Evolutionary conservation across 371 early-diverging fungal genomes (phyloP), one percentile per base, ranked within the genome.

Genomic region (Mortierella sp.): DNA sequence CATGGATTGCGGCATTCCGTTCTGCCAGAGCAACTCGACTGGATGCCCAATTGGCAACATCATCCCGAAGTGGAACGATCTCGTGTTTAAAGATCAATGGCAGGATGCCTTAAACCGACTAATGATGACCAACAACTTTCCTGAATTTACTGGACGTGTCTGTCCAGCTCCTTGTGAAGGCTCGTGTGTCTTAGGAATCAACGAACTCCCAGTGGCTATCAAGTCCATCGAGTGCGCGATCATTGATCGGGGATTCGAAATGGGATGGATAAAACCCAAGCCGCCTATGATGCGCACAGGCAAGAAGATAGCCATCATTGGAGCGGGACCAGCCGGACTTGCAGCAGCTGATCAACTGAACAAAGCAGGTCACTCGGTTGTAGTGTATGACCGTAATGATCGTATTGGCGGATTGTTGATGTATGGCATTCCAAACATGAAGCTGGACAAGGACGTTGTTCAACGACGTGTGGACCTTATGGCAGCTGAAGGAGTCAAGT

Each of bases 401-500:
- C 91, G 95, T 62, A 86, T 92, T 61, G 98, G 98, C 76, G 98
- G 98, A 53, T 83, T 97, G 63, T 86, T 97, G 68, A 95, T 94
- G 90, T 97, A 97, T 81, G 98, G 98, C 67, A 97, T 97, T 64
- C 98, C 98, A 56, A 97, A 97, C 85, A 97, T 97, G 98, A 97
- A 97, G 89, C 91, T 97, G 16, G 97, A 97, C 84, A 97, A 97
- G 88, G 84, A 84, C 60, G 79, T 95, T 59, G 96, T 97, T 23
- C 92, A 94, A 72, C 89, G 98, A 30, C 93, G 98, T 66, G 81
- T 96, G 52, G 94, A 97, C 67, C 88, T 96, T 64, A 81, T 97
- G 82, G 92, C 89, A 0, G 91, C 89, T 11, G 97, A 97, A 81
- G 98, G 97, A 43, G 86, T 97, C 43, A 82, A 81, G 29, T 97